Evolutionary conservation across 1,284 basidiomycete species (phyloP).

Genomic region (Boletellus deceptivus): DNA sequence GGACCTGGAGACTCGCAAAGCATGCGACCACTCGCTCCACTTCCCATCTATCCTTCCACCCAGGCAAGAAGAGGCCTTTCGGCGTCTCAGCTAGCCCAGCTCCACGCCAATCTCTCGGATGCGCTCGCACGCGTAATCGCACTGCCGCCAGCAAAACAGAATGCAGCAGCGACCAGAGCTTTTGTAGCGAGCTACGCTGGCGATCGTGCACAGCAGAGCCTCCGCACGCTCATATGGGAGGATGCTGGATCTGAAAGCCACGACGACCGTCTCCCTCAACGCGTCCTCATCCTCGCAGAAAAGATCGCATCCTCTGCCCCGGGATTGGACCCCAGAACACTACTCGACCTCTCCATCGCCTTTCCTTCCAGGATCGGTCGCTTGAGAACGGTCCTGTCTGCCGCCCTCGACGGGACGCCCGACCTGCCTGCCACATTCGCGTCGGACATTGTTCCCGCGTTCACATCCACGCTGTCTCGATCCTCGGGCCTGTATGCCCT

Average conservation of each 20-base stretch:
- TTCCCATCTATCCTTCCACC: slow-evolving; percentile 54
- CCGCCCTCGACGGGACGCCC: slow-evolving; percentile 36
- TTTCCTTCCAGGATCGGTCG: slow-evolving; percentile 49
- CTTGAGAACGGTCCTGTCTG: slow-evolving; percentile 43
- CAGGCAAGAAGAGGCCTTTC: slow-evolving; percentile 48
- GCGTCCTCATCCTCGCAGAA: slow-evolving; percentile 56
- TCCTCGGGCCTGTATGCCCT: slow-evolving; percentile 58
- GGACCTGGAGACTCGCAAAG: too few relatives aligned
- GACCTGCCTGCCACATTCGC: slow-evolving; percentile 35
- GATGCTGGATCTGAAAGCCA: slow-evolving; percentile 28
- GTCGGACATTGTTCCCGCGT: slow-evolving; percentile 52
- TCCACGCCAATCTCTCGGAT: slow-evolving; percentile 48
- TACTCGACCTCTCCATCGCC: slow-evolving; percentile 62
- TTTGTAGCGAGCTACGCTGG: slow-evolving; percentile 60
- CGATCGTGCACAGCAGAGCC: slow-evolving; percentile 48
- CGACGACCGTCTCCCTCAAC: slow-evolving; percentile 48
- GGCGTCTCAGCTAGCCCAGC: slow-evolving; percentile 48
- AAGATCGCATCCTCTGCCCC: slow-evolving; percentile 41
- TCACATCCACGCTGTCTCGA: slow-evolving; percentile 47
- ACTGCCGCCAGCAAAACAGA: slow-evolving; percentile 46
- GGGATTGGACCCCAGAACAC: slow-evolving; percentile 47
- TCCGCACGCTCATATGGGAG: slow-evolving; percentile 61
- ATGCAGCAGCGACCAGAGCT: slow-evolving; percentile 41
- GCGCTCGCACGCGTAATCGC: slow-evolving; percentile 46
- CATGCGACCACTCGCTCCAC: slow-evolving; percentile 26